Evolutionary conservation across 78 protist species (phyloP), one percentile per base, ranked within the genome.

Genomic region (Guillardia theta): DNA sequence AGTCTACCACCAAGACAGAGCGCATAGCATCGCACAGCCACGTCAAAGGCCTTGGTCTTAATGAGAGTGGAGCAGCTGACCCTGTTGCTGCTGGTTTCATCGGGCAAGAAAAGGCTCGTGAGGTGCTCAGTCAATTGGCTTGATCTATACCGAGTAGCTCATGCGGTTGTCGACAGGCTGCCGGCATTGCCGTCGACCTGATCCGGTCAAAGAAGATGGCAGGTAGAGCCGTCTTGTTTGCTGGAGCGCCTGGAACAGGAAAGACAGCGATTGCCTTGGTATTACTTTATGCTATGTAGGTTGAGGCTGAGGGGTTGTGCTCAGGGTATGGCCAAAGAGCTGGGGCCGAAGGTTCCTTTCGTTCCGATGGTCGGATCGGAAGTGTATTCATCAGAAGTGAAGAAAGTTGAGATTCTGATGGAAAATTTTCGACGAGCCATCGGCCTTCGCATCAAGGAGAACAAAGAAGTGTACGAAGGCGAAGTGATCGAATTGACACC

Each of bases 391-490:
- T 39, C 98, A 46, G 93, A 95, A 77, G 98, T 97, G 50, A 96
- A 99, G 95, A 99, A 99, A 96, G 99, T 99, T 0, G 99, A 98
- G 92, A 97, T 99, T 2, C 95, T 99, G 54, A 98, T 97, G 99
- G 99, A 98, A 95, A 97, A 98, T 96, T 98, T 99, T 96, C 98
- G 99, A 12, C 97, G 99, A 6, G 97, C 99, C 4, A 99, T 99
- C 64, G 99, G 99, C 36, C 97, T 99, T 21, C 96, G 99, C 6
- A 99, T 99, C 96, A 98, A 98, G 92, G 99, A 99, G 93, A 96
- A 88, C 41, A 99, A 99, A 95, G 99, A 99, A 48, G 99, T 99
- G 36, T 99, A 97, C 94, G 99, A 99, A 93, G 99, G 99, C 45
- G 99, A 98, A 94, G 99, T 99, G 9, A 98, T 98, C 4, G 99